Base-by-base conservation (phyloP, 208 protist genomes). In the Blechomonas ayalai region DNA sequence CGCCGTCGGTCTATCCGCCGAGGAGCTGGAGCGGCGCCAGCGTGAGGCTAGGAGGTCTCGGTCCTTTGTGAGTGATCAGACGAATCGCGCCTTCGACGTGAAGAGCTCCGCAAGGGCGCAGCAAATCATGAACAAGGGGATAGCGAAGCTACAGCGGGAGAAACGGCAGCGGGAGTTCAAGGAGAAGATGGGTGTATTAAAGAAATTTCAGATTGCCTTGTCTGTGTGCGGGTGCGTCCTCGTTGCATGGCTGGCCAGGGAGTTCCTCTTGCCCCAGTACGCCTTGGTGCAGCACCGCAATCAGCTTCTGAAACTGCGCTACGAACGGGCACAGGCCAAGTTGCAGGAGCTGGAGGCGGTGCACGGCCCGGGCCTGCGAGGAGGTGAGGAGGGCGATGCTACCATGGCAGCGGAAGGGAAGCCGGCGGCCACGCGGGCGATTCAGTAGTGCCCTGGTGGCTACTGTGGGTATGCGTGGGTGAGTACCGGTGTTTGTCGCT, bases 71-170 rank as follows among this genome's bases (percentile, higher is more conserved):
- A 80, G 70, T 27, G 50, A 68, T 0, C 32, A 43, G 2, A 71
- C 68, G 0, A 52, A 55, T 15, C 63, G 68, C 4, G 36, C 34
- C 32, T 89, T 92, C 39, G 77, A 85, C 16, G 80, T 92, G 52
- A 82, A 79, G 55, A 89, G 83, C 61, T 82, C 78, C 13, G 60
- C 83, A 9, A 68, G 83, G 10, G 79, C 83, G 25, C 79, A 89
- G 61, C 83, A 92, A 55, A 84, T 92, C 24, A 79, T 92, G 76
- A 78, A 72, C 34, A 45, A 67, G 12, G 83, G 83, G 12, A 49
- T 89, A 13, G 52, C 73, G 31, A 65, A 60, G 40, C 53, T 41
- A n/a, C 73, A 87, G 59, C 73, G 67, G 3, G 68, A 80, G 52
- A 85, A 76, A 47, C 67, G 79, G 6, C 48, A 74, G 57, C 63